A percentile compares a stretch with the other conserved stretches of the same genome.
Conservation (phyloP, 108 stramenopile species). For the Discostella pseudostelligera region DNA sequence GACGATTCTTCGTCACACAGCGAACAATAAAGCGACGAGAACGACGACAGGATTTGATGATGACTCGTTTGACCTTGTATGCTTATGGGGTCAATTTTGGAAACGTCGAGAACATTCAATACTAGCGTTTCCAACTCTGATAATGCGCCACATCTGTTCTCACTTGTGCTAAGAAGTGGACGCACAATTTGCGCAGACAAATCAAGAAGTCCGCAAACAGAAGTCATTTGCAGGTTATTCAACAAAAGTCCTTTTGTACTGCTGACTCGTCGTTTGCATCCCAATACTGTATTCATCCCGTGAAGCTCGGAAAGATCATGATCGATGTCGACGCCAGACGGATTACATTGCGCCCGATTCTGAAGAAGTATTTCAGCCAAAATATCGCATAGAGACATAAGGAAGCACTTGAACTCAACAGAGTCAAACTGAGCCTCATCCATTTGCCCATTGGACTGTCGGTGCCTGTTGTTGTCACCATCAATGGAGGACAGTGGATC, state of each 20-base stretch:
- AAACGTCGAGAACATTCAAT: slow-evolving; percentile 14
- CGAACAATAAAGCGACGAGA: slow-evolving; percentile 20
- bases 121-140: slow-evolving; percentile 23
- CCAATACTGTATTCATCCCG: slow-evolving; percentile 5
- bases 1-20: slow-evolving; percentile 31
- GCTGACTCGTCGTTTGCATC: neutral
- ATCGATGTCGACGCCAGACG: neutral
- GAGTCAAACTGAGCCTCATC: slow-evolving; percentile 9
- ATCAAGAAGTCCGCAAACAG: slow-evolving; percentile 15
- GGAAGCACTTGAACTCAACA: slow-evolving; percentile 1
- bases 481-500: neutral
- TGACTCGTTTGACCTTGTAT: neutral
- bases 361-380: slow-evolving; percentile 19
- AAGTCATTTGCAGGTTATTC: neutral
- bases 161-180: slow-evolving; percentile 13
- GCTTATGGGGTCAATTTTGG: neutral
- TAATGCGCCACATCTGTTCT: slow-evolving; percentile 8
- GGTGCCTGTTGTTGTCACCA: neutral
- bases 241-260: neutral
- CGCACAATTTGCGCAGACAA: slow-evolving; percentile 26
- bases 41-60: neutral
- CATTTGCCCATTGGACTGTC: neutral
- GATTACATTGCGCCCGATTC: neutral
- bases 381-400: slow-evolving; percentile 21
- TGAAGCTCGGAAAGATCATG: neutral